Conservation (phyloP, 2,329 filamentous ascomycete genomes). For the Anthostomella pinea region DNA sequence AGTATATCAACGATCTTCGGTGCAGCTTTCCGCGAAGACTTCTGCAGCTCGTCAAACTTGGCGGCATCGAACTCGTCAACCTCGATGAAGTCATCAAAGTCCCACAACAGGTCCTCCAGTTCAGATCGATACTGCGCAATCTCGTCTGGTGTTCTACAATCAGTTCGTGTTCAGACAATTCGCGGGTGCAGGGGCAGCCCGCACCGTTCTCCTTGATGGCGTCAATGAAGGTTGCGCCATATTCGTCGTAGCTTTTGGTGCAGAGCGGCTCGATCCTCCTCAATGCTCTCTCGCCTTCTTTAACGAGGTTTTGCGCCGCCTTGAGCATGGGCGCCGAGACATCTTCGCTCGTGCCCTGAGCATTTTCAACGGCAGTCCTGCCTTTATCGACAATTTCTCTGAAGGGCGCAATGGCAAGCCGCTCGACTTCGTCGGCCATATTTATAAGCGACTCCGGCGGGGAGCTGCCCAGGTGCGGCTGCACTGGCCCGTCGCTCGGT, state of each 20-base stretch:
- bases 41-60: constrained; percentile 48
- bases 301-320: constrained; percentile 45
- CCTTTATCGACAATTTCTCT: constrained; percentile 52
- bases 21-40: constrained; percentile 46
- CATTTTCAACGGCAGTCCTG: constrained; percentile 45
- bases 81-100: constrained; percentile 55
- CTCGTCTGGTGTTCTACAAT: constrained; percentile 38
- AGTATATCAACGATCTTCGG: constrained; percentile 49
- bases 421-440: constrained; percentile 34
- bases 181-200: constrained; percentile 13
- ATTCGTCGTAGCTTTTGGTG: constrained; percentile 46
- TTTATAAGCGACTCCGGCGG: too few relatives aligned
- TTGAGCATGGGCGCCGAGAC: constrained; percentile 43
- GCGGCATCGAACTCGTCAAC: constrained; percentile 48
- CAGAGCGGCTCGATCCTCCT: constrained; percentile 52
- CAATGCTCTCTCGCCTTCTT: constrained; percentile 47
- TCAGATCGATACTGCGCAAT: constrained; percentile 47
- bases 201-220: constrained; percentile 54
- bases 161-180: constrained; percentile 7
- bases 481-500: too few relatives aligned
- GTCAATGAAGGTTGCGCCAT: constrained; percentile 47
- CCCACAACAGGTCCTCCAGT: constrained; percentile 51
- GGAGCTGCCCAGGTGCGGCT: too few relatives aligned
- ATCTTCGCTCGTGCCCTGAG: constrained; percentile 36
- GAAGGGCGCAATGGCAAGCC: constrained; percentile 50